Conservation (phyloP, 2,329 filamentous ascomycete species). For the Fusarium subtropicale region DNA sequence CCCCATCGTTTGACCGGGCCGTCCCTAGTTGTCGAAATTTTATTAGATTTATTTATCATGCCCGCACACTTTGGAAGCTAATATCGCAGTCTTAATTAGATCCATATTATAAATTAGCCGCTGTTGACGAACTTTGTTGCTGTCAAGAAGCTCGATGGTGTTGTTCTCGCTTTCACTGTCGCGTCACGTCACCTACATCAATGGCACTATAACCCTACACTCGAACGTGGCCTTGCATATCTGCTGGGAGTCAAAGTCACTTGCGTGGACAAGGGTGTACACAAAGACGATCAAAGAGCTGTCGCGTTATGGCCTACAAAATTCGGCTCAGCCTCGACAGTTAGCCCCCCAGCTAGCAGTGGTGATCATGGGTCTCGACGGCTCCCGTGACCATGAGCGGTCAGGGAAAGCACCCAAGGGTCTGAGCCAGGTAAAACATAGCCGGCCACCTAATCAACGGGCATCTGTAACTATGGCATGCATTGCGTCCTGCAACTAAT, state of each 20-base stretch:
- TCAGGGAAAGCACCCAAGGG: slow-evolving; percentile 40
- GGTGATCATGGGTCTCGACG: slow-evolving; percentile 45
- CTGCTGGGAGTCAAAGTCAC: slow-evolving; percentile 21
- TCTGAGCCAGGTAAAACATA: slow-evolving; percentile 26
- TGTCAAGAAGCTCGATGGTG: neutral
- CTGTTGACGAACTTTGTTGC: slow-evolving; percentile 27
- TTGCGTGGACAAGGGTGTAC: slow-evolving; percentile 20
- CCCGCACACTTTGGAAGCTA: slow-evolving; percentile 26
- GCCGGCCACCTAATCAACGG: slow-evolving; percentile 43
- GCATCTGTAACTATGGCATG: slow-evolving; percentile 50
- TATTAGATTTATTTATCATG: slow-evolving; percentile 22
- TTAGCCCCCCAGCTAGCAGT: slow-evolving; percentile 42
- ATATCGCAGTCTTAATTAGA: slow-evolving; percentile 10
- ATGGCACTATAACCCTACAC: slow-evolving; percentile 11
- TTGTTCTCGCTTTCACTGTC: slow-evolving; percentile 20
- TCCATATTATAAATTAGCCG: slow-evolving; percentile 38
- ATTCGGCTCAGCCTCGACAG: slow-evolving; percentile 26
- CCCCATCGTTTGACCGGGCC: slow-evolving; percentile 43
- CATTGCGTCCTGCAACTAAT: slow-evolving; percentile 51
- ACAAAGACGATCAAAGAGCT: slow-evolving; percentile 35
- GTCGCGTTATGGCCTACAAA: slow-evolving; percentile 20
- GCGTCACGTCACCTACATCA: slow-evolving; percentile 9
- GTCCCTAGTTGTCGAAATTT: slow-evolving; percentile 45
- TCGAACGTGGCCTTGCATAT: slow-evolving; percentile 27
- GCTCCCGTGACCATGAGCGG: slow-evolving; percentile 46